phyloP scores from a whole-genome alignment of 2,329 filamentous ascomycete species.

The Diaporthe citrichinensis region DNA sequence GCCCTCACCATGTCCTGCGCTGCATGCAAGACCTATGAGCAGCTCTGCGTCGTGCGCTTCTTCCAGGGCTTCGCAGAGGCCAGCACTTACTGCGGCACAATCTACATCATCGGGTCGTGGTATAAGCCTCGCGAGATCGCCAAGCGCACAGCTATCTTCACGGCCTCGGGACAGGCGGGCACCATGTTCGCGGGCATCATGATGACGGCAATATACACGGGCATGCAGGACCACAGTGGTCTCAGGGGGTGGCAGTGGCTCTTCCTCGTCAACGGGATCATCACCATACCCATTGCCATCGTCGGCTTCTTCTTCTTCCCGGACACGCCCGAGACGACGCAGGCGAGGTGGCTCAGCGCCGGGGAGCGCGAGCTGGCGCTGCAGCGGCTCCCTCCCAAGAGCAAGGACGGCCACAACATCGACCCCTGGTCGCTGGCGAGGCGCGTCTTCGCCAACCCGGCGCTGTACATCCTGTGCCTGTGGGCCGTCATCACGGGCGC shows the following conservation, averaged over 20 bases:
- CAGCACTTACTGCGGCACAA: slow-evolving; percentile 61
- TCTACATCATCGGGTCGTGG: slow-evolving; percentile 67
- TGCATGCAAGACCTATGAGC: slow-evolving; percentile 49
- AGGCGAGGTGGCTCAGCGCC: slow-evolving; percentile 55
- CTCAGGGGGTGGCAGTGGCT: slow-evolving; percentile 62
- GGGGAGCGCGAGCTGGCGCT: slow-evolving; percentile 47
- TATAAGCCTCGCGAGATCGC: slow-evolving; percentile 68
- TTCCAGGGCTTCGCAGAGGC: slow-evolving; percentile 61
- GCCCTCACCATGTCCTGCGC: slow-evolving; percentile 55
- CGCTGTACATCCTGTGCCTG: slow-evolving; percentile 54
- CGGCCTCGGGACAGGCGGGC: slow-evolving; percentile 64
- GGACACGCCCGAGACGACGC: slow-evolving; percentile 57
- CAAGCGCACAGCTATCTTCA: slow-evolving; percentile 67
- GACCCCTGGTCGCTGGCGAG: slow-evolving; percentile 48
- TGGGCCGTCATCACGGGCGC: slow-evolving; percentile 55
- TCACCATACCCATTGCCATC: slow-evolving; percentile 62
- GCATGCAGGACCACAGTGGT: slow-evolving; percentile 55
- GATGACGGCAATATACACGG: slow-evolving; percentile 60
- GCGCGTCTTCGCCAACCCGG: slow-evolving; percentile 47
- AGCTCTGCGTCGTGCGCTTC: slow-evolving; percentile 57
- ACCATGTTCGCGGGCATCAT: slow-evolving; percentile 69
- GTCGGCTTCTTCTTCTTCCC: slow-evolving; percentile 62
- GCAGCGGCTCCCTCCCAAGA: slow-evolving; percentile 50
- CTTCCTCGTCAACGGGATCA: slow-evolving; percentile 60
- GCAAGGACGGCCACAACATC: slow-evolving; percentile 52